Evolutionary conservation across 148 eudicot species (phyloP), one percentile per base, ranked within the genome.

Genomic region (Spergularia marina): DNA sequence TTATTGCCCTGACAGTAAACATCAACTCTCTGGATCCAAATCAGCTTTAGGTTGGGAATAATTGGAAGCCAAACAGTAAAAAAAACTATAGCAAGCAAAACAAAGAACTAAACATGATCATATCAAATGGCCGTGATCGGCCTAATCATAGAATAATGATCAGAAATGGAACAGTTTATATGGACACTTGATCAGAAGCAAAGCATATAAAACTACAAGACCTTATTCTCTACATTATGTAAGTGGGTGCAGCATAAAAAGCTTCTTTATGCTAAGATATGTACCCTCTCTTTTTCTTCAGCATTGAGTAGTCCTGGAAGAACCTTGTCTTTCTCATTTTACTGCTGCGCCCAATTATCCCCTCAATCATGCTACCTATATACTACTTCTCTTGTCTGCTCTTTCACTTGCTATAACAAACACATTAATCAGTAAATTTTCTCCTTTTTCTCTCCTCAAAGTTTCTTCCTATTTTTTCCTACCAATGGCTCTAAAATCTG

Each of bases 221-320:
- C 71, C 78, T 69, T 89, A 85, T 87, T 86, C 89, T 80, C 82
- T 79, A 72, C 79, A 79, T 78, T 25, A 73, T 61, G 78, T 78
- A 73, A 83, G 89, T 87, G 93, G 88, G 92, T 77, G 86, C 81
- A 83, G 84, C 85, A 80, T 86, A 91, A 91, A 91, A 91, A 89
- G 93, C 83, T 68, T 74, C 86, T 86, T 91, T 87, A 81, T 78
- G 78, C 85, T 69, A 44, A 82, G 70, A 74, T 74, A 74, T 68
- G 82, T 70, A 74, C 53, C 79, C 72, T 57, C 66, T 71, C 76
- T 65, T 68, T 72, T 69, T 76, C 65, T 79, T 79, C 72, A 39
- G 49, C 63, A 58, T 63, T 65, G 73, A 55, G 40, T 75, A 71
- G 76, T 76, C 73, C 73, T 21, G 40, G n/a, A 72, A 80, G 83